phyloP scores from a whole-genome alignment of 2,329 filamentous ascomycete genomes.

The Huntiella savannae region DNA sequence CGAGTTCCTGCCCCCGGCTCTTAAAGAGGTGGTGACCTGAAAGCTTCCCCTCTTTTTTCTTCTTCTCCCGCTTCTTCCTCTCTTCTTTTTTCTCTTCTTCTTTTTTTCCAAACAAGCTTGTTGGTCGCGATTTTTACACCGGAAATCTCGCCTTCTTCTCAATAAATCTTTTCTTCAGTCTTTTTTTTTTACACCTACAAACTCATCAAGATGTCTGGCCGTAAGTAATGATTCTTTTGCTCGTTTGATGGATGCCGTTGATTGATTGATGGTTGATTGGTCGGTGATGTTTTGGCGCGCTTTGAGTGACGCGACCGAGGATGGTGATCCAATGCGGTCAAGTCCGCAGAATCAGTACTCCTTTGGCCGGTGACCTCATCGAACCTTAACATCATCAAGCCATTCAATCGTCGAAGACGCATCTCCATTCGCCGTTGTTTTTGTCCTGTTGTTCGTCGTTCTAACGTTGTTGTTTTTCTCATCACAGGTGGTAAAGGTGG shows the following conservation, averaged over 20 bases:
- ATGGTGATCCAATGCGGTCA: too few species aligned
- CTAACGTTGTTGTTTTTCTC: slow-evolving; percentile 4
- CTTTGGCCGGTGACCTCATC: not conserved
- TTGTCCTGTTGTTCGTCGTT: not conserved
- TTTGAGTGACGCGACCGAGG: slow-evolving; percentile 1
- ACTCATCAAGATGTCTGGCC: slow-evolving; percentile 12
- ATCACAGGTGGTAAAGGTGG: slow-evolving; percentile 64
- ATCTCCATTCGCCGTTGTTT: not conserved
- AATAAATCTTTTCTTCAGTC: not conserved
- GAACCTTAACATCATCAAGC: not conserved
- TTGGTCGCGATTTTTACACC: not conserved
- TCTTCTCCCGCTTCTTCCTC: slow-evolving; percentile 1
- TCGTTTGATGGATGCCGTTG: not conserved
- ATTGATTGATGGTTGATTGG: not conserved
- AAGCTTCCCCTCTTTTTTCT: slow-evolving; percentile 6
- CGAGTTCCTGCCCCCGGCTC: too few species aligned
- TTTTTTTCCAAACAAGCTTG: not conserved
- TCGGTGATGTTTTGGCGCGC: slow-evolving; percentile 4
- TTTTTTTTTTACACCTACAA: not conserved
- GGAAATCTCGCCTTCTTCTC: not conserved
- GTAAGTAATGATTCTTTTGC: slow-evolving; percentile 9
- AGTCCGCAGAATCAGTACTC: not conserved
- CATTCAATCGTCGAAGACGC: not conserved
- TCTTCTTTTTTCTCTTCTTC: slow-evolving; percentile 3
- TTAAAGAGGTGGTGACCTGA: too few species aligned